A percentile compares a stretch with the other conserved stretches of the same genome.
phyloP scores from a whole-genome alignment of 305 asterid genomes.

The Ilex paraguariensis region DNA sequence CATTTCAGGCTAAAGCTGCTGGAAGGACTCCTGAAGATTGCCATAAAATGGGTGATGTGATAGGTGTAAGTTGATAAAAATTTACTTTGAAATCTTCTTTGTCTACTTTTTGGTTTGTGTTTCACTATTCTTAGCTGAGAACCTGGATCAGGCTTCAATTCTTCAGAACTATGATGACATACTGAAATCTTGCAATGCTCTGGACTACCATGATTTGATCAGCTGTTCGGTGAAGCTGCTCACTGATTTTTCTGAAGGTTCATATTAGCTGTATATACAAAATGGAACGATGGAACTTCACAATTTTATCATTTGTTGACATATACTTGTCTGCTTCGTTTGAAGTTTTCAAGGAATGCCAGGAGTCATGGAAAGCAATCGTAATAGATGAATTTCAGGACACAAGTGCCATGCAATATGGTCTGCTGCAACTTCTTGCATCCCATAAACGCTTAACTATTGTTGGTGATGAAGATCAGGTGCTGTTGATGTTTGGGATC shows the following conservation, averaged over 20 bases:
- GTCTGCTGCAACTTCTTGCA: slow-evolving; percentile 66
- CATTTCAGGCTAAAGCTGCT: slow-evolving; percentile 84
- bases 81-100: slow-evolving; percentile 8
- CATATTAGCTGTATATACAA: slow-evolving; percentile 17
- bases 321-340: slow-evolving; percentile 21
- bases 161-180: slow-evolving; percentile 67
- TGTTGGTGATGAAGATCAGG: slow-evolving; percentile 99
- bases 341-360: slow-evolving; percentile 66
- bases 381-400: slow-evolving; percentile 98
- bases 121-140: slow-evolving; percentile 18
- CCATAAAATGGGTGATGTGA: slow-evolving; percentile 49
- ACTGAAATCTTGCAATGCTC: slow-evolving; percentile 84
- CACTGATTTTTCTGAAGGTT: slow-evolving; percentile 91
- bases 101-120: slow-evolving; percentile 8
- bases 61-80: slow-evolving; percentile 55
- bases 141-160: slow-evolving; percentile 66
- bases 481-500: slow-evolving; percentile 24
- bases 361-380: slow-evolving; percentile 81
- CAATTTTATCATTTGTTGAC: slow-evolving; percentile 15
- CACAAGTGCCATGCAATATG: slow-evolving; percentile 93
- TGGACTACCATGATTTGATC: slow-evolving; percentile 96
- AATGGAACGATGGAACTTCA: slow-evolving; percentile 12
- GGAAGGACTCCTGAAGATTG: slow-evolving; percentile 78
- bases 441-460: slow-evolving; percentile 77
- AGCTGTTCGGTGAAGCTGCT: slow-evolving; percentile 77